Base-by-base conservation (phyloP, 2,329 filamentous ascomycete species). In the Cryphonectria nitschkei region DNA sequence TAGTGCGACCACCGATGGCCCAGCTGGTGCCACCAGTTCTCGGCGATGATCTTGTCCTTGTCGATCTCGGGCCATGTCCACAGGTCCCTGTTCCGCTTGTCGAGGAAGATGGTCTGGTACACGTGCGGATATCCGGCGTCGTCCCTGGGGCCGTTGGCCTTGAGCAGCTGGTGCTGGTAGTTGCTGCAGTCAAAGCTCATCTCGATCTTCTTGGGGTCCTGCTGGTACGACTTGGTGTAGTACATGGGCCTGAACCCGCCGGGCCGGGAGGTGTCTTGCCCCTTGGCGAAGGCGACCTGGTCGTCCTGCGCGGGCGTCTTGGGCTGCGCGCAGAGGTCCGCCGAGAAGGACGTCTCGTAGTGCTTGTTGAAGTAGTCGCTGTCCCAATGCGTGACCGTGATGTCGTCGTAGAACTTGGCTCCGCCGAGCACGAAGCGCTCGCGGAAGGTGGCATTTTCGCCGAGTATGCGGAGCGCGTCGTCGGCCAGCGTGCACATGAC, bases 141-240 rank as follows among this genome's bases (percentile, higher is more conserved):
- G 6, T 70, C 70, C 0, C 76, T 56, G 1, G 74, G 52, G 13
- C 71, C 65, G 26, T 76, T 77, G 0, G 77, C 76, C 29, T 78
- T 78, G 1, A 88, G 88, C 73, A 94, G 91, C 76, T 93, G 91
- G 61, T 89, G 85, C 77, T 94, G 91, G 79, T 93, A 93, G 77
- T 93, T 92, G 52, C 89, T 91, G 80, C 90, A 92, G 78, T 94
- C 90, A 79, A 93, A 94, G 70, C 87, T 90, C 89, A 91, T 91
- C 77, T 91, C 89, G 9, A 91, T 86, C 75, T 89, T 87, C 2
- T 82, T 85, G 0, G 84, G 82, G 74, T 90, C 85, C 19, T 84
- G 72, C 0, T 82, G 79, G 77, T 91, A 91, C 67, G 84, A 86
- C 69, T 89, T 87, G 74, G 88, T 91, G 76, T 87, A 86, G 80